A percentile compares a stretch with the other conserved stretches of the same genome.
phyloP scores from a whole-genome alignment of 2,329 filamentous ascomycete genomes.

The Peltaster fructicola region DNA sequence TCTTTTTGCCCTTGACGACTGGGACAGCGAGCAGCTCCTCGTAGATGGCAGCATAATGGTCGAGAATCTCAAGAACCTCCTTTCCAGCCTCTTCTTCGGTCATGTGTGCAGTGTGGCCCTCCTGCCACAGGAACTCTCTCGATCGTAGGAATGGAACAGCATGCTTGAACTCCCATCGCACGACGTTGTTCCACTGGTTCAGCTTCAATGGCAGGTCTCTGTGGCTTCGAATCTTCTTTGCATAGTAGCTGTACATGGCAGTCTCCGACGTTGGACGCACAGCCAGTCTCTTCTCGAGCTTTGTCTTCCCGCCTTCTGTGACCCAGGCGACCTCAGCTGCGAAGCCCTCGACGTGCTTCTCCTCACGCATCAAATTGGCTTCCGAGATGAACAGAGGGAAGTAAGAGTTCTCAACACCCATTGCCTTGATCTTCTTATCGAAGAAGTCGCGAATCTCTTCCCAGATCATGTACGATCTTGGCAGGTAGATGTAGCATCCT shows the following conservation, averaged over 20 bases:
- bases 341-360: conserved; percentile 97
- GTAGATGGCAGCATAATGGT: conserved; percentile 82
- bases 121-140: conserved; percentile 95
- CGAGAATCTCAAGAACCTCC: conserved; percentile 84
- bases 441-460: conserved; percentile 43
- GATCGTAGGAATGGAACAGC: conserved; percentile 71
- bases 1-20: conserved; percentile 85
- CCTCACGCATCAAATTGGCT: conserved; percentile 72
- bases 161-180: conserved; percentile 96
- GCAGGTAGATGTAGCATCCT: conserved; percentile 87
- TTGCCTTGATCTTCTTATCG: conserved; percentile 58
- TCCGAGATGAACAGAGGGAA: conserved; percentile 92
- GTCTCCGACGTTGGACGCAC: conserved; percentile 54
- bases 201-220: conserved; percentile 83
- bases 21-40: conserved; percentile 87
- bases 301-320: conserved; percentile 76
- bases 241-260: conserved; percentile 91
- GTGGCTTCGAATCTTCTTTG: conserved; percentile 93
- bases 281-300: conserved; percentile 65
- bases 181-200: conserved; percentile 95
- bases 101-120: conserved; percentile 84
- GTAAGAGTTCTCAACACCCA: conserved; percentile 89
- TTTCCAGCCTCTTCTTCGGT: conserved; percentile 63
- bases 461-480: conserved; percentile 50
- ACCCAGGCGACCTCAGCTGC: conserved; percentile 85